Conservation (phyloP, 2,329 filamentous ascomycete genomes). For the Fusarium mexicanum region DNA sequence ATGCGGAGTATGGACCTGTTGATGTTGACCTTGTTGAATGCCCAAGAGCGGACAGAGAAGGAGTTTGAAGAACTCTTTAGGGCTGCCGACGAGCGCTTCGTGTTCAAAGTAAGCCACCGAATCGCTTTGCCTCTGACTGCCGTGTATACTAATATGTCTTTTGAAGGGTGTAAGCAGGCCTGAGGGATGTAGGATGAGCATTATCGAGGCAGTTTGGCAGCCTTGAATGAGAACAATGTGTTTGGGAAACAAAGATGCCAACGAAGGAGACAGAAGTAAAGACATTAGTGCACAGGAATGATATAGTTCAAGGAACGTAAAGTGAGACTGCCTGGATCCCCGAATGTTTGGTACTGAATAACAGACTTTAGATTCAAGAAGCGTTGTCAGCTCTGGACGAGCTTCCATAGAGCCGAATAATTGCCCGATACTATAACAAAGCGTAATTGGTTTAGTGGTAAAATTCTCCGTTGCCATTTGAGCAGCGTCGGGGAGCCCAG, state of each 20-base stretch:
- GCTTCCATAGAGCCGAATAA: accelerated
- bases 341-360: neutral
- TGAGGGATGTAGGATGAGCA: slow-evolving; percentile 57
- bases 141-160: slow-evolving; percentile 8
- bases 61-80: slow-evolving; percentile 59
- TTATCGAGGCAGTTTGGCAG: slow-evolving; percentile 60
- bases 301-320: neutral
- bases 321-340: neutral
- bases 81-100: slow-evolving; percentile 54
- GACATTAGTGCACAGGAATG: neutral
- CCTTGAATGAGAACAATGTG: slow-evolving; percentile 31
- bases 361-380: neutral
- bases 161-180: slow-evolving; percentile 52
- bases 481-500: slow-evolving; percentile 5
- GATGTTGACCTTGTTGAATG: slow-evolving; percentile 62
- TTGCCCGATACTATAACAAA: accelerated
- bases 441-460: slow-evolving; percentile 8
- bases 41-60: slow-evolving; percentile 58
- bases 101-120: slow-evolving; percentile 49
- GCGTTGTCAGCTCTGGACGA: accelerated
- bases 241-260: neutral
- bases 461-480: slow-evolving; percentile 31
- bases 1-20: slow-evolving; percentile 62
- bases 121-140: accelerated
- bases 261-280: neutral